These are phyloP conservation scores for Nemania abortiva DNA, from an alignment of 2,329 filamentous ascomycete species.

Conservation along the genomic window DNA sequence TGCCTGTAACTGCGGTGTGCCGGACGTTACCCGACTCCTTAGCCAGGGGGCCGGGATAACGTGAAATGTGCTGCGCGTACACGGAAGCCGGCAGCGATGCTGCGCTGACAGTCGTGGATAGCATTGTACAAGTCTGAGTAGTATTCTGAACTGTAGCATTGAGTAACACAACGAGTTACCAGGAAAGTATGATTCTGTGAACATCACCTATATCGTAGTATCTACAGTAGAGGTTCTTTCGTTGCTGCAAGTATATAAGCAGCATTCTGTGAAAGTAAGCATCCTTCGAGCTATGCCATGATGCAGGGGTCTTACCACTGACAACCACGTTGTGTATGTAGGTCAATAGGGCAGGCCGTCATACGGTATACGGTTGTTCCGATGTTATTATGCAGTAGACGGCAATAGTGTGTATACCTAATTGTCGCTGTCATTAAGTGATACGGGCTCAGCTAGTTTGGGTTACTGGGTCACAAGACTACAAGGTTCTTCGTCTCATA, in stretches of 20 bases:
- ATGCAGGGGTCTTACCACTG: slow-evolving; percentile 4
- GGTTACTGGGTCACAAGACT: slow-evolving; percentile 19
- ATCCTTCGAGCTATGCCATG: neutral
- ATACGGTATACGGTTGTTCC: slow-evolving; percentile 1
- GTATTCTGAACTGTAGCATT: neutral
- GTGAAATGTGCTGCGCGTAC: slow-evolving; percentile 12
- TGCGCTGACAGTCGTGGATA: slow-evolving; percentile 18
- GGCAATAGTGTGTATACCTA: neutral
- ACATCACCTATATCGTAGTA: neutral
- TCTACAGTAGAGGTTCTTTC: neutral
- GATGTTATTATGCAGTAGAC: slow-evolving; percentile 11
- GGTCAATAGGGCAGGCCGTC: neutral
- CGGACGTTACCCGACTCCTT: slow-evolving; percentile 41
- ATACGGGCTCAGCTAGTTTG: slow-evolving; percentile 26
- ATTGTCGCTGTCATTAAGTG: slow-evolving; percentile 5
- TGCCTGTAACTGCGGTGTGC: slow-evolving; percentile 28
- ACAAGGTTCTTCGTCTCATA: slow-evolving; percentile 19
- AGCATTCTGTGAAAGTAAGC: neutral
- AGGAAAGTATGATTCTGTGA: slow-evolving; percentile 5
- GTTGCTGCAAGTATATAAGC: neutral
- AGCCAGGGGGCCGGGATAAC: slow-evolving; percentile 40
- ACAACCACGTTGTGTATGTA: slow-evolving; percentile 11
- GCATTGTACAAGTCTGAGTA: slow-evolving; percentile 12
- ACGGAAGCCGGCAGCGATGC: slow-evolving; percentile 15
- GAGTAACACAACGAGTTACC: slow-evolving; percentile 14